These are phyloP conservation scores for Salvia miltiorrhiza DNA, from an alignment of 257 asterid species.

Conservation along the genomic window DNA sequence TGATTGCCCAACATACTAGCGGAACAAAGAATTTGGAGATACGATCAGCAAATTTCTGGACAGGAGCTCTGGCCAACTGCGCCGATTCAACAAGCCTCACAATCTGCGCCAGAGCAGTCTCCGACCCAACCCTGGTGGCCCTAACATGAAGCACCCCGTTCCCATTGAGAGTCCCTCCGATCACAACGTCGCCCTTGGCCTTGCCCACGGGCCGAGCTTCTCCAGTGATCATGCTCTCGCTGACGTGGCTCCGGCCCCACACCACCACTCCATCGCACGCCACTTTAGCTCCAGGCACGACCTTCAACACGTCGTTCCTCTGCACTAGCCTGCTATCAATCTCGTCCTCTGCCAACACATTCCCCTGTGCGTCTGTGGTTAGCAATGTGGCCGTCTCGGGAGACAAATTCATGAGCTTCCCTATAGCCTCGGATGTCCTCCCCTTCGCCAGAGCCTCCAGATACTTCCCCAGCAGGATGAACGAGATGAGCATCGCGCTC, in stretches of 20 bases:
- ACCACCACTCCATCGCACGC: constrained; percentile 59
- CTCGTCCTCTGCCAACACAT: constrained; percentile 49
- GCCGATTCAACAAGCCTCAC: constrained; percentile 65
- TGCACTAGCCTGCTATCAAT: constrained; percentile 53
- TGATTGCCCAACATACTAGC: constrained; percentile 35
- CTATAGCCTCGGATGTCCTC: constrained; percentile 66
- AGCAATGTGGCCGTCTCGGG: constrained; percentile 51
- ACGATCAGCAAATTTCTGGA: constrained; percentile 64
- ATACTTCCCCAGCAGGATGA: constrained; percentile 63
- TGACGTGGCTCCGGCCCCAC: constrained; percentile 59
- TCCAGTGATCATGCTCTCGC: constrained; percentile 78
- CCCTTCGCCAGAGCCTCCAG: constrained; percentile 70
- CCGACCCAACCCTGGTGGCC: constrained; percentile 69
- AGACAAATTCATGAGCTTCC: constrained; percentile 60
- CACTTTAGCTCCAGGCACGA: constrained; percentile 64
- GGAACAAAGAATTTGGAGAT: constrained; percentile 65
- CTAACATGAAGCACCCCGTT: constrained; percentile 52
- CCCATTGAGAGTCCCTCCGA: constrained; percentile 59
- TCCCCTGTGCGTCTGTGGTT: constrained; percentile 35
- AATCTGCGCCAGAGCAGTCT: constrained; percentile 63
- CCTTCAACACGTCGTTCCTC: constrained; percentile 52
- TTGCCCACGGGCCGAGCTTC: constrained; percentile 52
- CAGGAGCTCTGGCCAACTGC: constrained; percentile 67
- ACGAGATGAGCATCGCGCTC: constrained; percentile 66
- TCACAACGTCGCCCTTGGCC: constrained; percentile 45